Evolutionary conservation across 495 filamentous ascomycete species (phyloP).

Genomic region (Polyplosphaeria fusca): DNA sequence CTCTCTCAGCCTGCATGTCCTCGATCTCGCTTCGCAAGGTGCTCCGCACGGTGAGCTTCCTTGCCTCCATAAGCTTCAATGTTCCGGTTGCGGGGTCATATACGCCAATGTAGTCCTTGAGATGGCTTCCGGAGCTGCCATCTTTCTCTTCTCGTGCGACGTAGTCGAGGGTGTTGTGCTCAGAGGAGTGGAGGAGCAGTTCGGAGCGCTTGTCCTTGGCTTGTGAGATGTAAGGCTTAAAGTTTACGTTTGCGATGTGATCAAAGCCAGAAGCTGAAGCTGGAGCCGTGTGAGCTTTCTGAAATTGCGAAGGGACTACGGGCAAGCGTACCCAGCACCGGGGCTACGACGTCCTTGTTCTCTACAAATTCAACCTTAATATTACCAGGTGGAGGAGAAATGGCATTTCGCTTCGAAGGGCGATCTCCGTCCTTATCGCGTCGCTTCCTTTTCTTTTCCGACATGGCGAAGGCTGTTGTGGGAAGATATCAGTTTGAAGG

Average conservation of each 20-base stretch:
- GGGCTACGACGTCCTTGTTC: constrained; percentile 15
- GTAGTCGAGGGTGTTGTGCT: constrained; percentile 77
- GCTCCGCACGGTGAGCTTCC: constrained; percentile 63
- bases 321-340: constrained; percentile 33
- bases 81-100: constrained; percentile 71
- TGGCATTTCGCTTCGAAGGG: constrained; percentile 63
- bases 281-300: constrained; percentile 35
- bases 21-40: constrained; percentile 35
- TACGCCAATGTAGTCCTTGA: constrained; percentile 85
- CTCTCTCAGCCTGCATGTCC: constrained; percentile 58
- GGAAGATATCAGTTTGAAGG: too few relatives aligned
- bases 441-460: constrained; percentile 74
- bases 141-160: constrained; percentile 69
- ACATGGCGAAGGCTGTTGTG: constrained; percentile 26
- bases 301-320: too few relatives aligned
- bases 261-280: constrained; percentile 67
- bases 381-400: constrained; percentile 47
- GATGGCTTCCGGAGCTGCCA: constrained; percentile 56
- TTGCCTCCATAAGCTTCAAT: constrained; percentile 71
- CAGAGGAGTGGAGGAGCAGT: constrained; percentile 74
- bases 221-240: constrained; percentile 55
- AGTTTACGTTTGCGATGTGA: constrained; percentile 53
- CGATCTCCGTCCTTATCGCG: constrained; percentile 51
- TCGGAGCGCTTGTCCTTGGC: constrained; percentile 53
- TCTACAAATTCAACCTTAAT: constrained; percentile 49